phyloP scores from a whole-genome alignment of 2,329 filamentous ascomycete species.

The Davidsoniella virescens region DNA sequence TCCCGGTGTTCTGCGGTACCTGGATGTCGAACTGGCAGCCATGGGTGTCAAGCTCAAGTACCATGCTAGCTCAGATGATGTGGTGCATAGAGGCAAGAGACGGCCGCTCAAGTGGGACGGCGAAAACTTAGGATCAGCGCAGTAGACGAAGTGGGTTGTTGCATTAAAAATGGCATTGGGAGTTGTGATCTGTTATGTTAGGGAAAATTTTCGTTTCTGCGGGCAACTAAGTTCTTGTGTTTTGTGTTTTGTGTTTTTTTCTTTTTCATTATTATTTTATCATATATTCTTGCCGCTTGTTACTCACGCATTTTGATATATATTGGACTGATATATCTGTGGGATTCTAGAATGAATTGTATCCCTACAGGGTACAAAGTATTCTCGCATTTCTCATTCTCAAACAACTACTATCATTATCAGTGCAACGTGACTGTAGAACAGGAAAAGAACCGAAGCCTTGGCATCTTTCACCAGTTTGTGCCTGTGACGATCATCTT shows the following conservation, averaged over 20 bases:
- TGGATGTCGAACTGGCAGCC: conserved; percentile 87
- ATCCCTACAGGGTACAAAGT: no score
- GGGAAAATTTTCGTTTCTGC: conserved; percentile 3
- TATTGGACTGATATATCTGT: no score
- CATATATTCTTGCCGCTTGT: background rate
- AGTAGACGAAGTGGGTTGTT: background rate
- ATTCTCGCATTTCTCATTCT: no score
- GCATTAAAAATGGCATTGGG: conserved; percentile 9
- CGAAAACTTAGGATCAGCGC: conserved; percentile 8
- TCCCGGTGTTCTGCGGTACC: conserved; percentile 77
- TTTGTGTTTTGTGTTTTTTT: background rate
- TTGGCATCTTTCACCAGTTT: no score
- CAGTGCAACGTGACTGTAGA: no score
- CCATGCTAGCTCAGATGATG: conserved; percentile 47
- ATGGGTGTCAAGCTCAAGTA: conserved; percentile 97
- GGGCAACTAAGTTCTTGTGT: background rate
- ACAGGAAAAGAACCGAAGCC: no score
- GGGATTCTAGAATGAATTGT: no score
- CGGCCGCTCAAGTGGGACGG: conserved; percentile 22
- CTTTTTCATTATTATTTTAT: background rate
- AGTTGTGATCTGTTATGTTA: conserved; percentile 9
- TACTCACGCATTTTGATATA: no score
- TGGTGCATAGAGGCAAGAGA: conserved; percentile 36
- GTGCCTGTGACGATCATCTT: no score
- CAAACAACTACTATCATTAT: no score